A percentile compares a stretch with the other conserved stretches of the same genome.
These are phyloP conservation scores for Cladobotryum mycophilum DNA, from an alignment of 2,329 filamentous ascomycete genomes.

Conservation along the genomic window DNA sequence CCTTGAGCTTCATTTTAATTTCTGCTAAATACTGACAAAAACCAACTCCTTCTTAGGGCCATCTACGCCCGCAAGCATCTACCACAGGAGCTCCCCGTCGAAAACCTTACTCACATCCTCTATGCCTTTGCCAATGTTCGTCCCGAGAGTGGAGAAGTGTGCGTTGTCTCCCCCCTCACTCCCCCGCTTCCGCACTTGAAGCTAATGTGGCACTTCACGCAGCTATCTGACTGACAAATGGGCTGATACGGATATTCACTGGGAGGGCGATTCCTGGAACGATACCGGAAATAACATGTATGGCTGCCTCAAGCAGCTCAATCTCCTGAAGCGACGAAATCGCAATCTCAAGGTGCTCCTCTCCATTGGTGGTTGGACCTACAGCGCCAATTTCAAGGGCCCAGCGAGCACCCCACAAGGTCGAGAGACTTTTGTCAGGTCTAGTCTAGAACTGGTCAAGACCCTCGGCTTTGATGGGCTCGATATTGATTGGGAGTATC, in stretches of 20 bases:
- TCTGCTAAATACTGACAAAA: conserved; percentile 12
- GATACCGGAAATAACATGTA: conserved; percentile 75
- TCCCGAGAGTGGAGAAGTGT: conserved; percentile 74
- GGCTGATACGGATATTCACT: conserved; percentile 69
- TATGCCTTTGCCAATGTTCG: conserved; percentile 88
- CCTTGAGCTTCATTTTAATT: not conserved
- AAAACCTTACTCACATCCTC: conserved; percentile 80
- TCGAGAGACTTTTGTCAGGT: conserved; percentile 64
- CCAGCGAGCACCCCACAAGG: conserved; percentile 67
- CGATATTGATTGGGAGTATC: conserved; percentile 66
- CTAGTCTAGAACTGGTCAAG: conserved; percentile 68
- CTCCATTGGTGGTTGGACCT: conserved; percentile 90
- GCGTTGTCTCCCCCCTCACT: conserved; percentile 17
- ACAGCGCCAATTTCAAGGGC: conserved; percentile 73
- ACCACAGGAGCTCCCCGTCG: conserved; percentile 75
- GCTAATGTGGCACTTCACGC: conserved; percentile 6
- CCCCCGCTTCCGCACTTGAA: not conserved
- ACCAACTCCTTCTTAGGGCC: conserved; percentile 42
- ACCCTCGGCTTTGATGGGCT: conserved; percentile 72
- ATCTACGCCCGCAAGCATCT: conserved; percentile 81
- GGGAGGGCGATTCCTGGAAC: conserved; percentile 63
- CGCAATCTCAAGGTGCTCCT: conserved; percentile 80
- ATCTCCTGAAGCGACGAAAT: conserved; percentile 73
- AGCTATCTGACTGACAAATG: conserved; percentile 53
- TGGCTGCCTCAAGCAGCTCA: conserved; percentile 83